Percentiles rank a stretch among this genome's conserved stretches.
Conservation (phyloP, 2,329 filamentous ascomycete genomes). For the Helminthosporium solani region DNA sequence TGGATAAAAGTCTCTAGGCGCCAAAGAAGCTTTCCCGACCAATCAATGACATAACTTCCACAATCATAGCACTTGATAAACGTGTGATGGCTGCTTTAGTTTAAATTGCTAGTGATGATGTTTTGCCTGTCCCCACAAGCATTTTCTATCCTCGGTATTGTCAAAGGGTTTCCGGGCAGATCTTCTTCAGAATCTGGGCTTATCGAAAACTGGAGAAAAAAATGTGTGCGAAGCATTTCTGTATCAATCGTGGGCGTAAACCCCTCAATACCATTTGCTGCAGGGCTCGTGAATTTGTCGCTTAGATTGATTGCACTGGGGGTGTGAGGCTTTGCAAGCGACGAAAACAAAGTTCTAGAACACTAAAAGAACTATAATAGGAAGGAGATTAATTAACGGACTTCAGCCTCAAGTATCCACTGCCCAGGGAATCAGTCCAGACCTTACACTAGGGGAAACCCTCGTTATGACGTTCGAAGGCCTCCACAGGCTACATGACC, state of each 20-base stretch:
- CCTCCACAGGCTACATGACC: too few relatives aligned
- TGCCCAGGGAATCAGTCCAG: slow-evolving; percentile 8
- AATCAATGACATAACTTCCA: background rate
- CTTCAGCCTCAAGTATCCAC: slow-evolving; percentile 21
- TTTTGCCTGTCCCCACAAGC: too few relatives aligned
- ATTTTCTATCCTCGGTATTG: too few relatives aligned
- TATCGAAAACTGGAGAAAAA: too few relatives aligned
- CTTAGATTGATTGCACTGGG: slow-evolving; percentile 19
- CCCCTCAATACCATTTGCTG: slow-evolving; percentile 2
- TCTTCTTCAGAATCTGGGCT: too few relatives aligned
- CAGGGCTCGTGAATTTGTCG: slow-evolving; percentile 22
- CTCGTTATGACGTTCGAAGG: background rate
- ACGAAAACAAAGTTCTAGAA: slow-evolving; percentile 26
- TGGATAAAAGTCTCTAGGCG: slow-evolving; percentile 19
- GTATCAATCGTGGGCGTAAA: background rate
- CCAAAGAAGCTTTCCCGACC: slow-evolving; percentile 2
- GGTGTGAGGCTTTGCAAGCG: too few relatives aligned
- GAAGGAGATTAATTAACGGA: slow-evolving; percentile 21
- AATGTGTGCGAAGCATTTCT: background rate
- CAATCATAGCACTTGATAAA: background rate
- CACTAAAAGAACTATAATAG: slow-evolving; percentile 14
- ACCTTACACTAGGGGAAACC: background rate
- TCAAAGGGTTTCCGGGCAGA: too few relatives aligned
- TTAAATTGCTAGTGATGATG: too few relatives aligned
- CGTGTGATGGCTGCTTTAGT: background rate